phyloP scores from a whole-genome alignment of 345 rosid species.

The Xanthoceras sorbifolium region DNA sequence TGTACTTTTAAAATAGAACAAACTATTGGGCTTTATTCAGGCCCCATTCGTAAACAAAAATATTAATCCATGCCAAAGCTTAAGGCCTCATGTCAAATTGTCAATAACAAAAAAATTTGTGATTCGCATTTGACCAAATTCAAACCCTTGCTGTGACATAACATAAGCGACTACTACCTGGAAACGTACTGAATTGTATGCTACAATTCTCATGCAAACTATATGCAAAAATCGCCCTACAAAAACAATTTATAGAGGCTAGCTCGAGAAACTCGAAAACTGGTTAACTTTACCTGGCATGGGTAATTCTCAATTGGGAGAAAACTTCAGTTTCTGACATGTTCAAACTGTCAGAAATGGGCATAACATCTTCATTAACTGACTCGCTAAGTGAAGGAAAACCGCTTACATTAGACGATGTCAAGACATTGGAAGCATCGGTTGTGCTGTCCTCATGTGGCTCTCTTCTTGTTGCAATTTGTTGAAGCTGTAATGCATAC shows the following conservation, averaged over 20 bases:
- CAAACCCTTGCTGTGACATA: too few relatives aligned
- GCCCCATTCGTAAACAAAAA: too few relatives aligned
- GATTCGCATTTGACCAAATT: too few relatives aligned
- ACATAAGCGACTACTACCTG: too few relatives aligned
- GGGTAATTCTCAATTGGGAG: constrained; percentile 29
- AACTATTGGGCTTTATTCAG: too few relatives aligned
- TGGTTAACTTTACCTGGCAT: constrained; percentile 31
- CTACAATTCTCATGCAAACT: too few relatives aligned
- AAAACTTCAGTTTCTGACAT: constrained; percentile 25
- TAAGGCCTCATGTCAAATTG: too few relatives aligned
- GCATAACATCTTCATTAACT: constrained; percentile 20
- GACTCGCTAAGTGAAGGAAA: constrained; percentile 34
- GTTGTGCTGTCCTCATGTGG: constrained; percentile 30
- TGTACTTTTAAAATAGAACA: too few relatives aligned
- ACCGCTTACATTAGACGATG: constrained; percentile 18
- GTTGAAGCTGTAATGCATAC: constrained; percentile 47
- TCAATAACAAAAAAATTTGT: too few relatives aligned
- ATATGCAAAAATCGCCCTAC: too few relatives aligned
- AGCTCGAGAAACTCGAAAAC: not conserved
- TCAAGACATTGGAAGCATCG: constrained; percentile 25
- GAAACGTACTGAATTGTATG: too few relatives aligned
- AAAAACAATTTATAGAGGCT: not conserved
- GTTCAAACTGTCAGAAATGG: constrained; percentile 6
- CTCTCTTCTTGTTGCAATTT: constrained; percentile 23
- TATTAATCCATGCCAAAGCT: too few relatives aligned